phyloP scores from a whole-genome alignment of 768 basidiomycete genomes.

The Pleurotus citrinopileatus region DNA sequence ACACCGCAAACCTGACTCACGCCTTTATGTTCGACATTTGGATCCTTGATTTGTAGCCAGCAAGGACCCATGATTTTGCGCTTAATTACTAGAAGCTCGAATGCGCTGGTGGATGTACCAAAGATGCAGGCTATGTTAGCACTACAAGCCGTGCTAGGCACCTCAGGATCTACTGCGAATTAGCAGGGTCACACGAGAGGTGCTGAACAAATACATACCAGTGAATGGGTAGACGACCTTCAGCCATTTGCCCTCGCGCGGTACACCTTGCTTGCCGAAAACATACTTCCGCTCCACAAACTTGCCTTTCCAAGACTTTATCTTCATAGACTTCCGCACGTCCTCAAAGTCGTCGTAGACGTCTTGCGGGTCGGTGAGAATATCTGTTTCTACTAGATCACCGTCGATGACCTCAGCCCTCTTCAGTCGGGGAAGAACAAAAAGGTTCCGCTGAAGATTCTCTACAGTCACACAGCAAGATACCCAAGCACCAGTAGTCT shows the following conservation, averaged over 20 bases:
- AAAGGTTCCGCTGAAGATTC: slow-evolving; percentile 87
- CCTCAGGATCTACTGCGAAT: slow-evolving; percentile 54
- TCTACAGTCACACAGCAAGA: slow-evolving; percentile 88
- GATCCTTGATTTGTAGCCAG: slow-evolving; percentile 86
- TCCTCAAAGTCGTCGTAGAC: slow-evolving; percentile 83
- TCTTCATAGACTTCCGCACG: slow-evolving; percentile 66
- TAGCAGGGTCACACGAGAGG: background rate
- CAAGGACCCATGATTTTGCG: slow-evolving; percentile 99
- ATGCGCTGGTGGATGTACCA: slow-evolving; percentile 89
- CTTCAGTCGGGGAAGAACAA: slow-evolving; percentile 75
- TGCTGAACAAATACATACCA: slow-evolving; percentile 43
- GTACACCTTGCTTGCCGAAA: slow-evolving; percentile 83
- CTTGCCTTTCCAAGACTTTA: slow-evolving; percentile 77
- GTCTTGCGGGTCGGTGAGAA: slow-evolving; percentile 65
- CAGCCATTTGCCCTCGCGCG: slow-evolving; percentile 78
- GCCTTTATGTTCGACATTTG: slow-evolving; percentile 71
- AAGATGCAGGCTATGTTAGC: slow-evolving; percentile 86
- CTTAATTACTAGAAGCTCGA: slow-evolving; percentile 91
- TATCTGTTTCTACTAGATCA: slow-evolving; percentile 68
- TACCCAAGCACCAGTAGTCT: slow-evolving; percentile 61
- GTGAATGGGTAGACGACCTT: slow-evolving; percentile 92
- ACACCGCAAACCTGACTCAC: slow-evolving; percentile 46
- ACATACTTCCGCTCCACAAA: slow-evolving; percentile 90
- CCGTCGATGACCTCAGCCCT: slow-evolving; percentile 60
- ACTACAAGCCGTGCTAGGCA: slow-evolving; percentile 71